These are phyloP conservation scores for Elsinoe australis DNA, from an alignment of 2,329 filamentous ascomycete species.

Conservation along the genomic window DNA sequence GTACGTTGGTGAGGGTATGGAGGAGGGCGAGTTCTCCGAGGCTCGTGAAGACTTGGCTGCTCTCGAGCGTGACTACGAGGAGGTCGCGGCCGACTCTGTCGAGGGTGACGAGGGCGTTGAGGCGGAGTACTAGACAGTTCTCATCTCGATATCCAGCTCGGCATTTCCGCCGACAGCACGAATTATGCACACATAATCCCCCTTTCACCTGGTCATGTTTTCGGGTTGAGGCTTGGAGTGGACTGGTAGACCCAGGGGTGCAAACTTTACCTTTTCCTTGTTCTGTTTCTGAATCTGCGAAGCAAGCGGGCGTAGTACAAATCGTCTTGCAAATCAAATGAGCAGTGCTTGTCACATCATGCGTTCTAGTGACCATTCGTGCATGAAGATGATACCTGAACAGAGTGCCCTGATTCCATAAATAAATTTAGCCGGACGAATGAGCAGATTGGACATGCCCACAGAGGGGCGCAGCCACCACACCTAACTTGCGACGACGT, in stretches of 20 bases:
- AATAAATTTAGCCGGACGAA: background rate
- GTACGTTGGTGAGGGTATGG: slow-evolving; percentile 99
- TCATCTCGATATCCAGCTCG: slow-evolving; percentile 7
- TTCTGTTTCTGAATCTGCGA: background rate
- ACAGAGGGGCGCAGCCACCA: slow-evolving; percentile 11
- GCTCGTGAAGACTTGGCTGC: slow-evolving; percentile 97
- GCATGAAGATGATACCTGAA: slow-evolving; percentile 11
- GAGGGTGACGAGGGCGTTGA: slow-evolving; percentile 78
- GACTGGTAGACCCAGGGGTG: slow-evolving; percentile 19
- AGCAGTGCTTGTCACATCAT: slow-evolving; percentile 4
- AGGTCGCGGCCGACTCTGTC: slow-evolving; percentile 90
- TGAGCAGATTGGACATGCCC: background rate
- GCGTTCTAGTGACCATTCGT: background rate
- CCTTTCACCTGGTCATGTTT: slow-evolving; percentile 20
- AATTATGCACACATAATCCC: slow-evolving; percentile 17
- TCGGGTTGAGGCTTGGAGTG: slow-evolving; percentile 18
- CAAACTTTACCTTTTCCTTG: slow-evolving; percentile 15
- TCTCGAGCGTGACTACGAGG: slow-evolving; percentile 96
- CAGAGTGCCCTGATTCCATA: background rate
- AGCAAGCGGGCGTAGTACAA: slow-evolving; percentile 12
- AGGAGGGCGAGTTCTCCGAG: slow-evolving; percentile 99
- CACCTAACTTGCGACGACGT: background rate
- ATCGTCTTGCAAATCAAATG: background rate
- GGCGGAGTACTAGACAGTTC: slow-evolving; percentile 71
- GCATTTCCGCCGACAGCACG: slow-evolving; percentile 1